Evolutionary conservation across 2,329 filamentous ascomycete species (phyloP).

Genomic region (Claviceps digitariae): DNA sequence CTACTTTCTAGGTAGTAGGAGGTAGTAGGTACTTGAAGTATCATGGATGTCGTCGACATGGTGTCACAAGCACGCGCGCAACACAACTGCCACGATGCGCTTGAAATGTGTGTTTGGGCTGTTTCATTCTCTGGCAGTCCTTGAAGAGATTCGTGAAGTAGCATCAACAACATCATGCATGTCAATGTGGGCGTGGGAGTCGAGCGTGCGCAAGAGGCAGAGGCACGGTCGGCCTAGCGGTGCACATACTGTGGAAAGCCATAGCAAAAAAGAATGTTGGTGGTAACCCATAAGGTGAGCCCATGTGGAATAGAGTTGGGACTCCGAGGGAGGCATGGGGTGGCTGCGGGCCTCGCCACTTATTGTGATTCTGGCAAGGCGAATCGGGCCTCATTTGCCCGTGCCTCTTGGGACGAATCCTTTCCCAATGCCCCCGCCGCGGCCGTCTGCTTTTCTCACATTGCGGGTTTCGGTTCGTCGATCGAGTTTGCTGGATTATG

Average conservation of each 20-base stretch:
- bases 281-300: background rate
- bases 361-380: conserved; percentile 2
- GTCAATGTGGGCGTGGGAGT: no score
- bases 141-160: background rate
- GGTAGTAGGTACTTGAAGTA: background rate
- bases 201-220: background rate
- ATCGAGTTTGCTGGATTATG: background rate
- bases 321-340: background rate
- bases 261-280: background rate
- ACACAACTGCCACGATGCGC: background rate
- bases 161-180: background rate
- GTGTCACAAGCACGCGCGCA: background rate
- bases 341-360: conserved; percentile 3
- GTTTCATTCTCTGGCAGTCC: background rate
- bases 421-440: background rate
- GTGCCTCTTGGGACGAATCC: conserved; percentile 1
- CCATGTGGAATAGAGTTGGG: background rate
- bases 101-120: background rate
- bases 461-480: background rate
- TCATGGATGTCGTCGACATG: background rate
- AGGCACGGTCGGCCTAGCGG: background rate
- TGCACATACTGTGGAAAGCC: background rate
- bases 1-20: no score
- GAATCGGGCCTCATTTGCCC: conserved; percentile 4
- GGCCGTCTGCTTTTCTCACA: background rate